These are phyloP conservation scores for Pseudocercospora pini-densiflorae DNA, from an alignment of 2,329 filamentous ascomycete species.

Conservation along the genomic window DNA sequence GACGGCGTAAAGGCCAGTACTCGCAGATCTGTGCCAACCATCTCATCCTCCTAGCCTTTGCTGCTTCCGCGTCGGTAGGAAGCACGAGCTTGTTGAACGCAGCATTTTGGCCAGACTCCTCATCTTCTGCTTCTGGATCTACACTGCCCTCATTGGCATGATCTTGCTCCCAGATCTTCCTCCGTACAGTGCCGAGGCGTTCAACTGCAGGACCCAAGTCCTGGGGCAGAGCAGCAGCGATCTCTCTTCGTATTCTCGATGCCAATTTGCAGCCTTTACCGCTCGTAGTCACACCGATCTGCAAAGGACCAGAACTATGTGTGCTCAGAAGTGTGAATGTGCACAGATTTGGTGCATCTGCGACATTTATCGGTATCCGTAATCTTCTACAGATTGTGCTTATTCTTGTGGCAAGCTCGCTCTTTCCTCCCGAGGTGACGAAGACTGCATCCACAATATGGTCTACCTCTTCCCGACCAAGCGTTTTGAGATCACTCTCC, in stretches of 20 bases:
- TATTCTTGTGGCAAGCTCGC: slow-evolving; percentile 62
- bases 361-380: slow-evolving; percentile 90
- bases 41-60: slow-evolving; percentile 80
- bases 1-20: slow-evolving; percentile 89
- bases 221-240: slow-evolving; percentile 76
- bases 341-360: slow-evolving; percentile 84
- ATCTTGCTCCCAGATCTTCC: slow-evolving; percentile 75
- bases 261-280: slow-evolving; percentile 94
- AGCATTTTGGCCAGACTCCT: slow-evolving; percentile 75
- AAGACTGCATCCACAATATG: slow-evolving; percentile 89
- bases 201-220: slow-evolving; percentile 78
- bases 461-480: slow-evolving; percentile 81
- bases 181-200: slow-evolving; percentile 73
- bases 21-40: slow-evolving; percentile 98
- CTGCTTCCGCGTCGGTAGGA: slow-evolving; percentile 72
- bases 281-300: slow-evolving; percentile 94
- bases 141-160: slow-evolving; percentile 56
- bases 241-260: slow-evolving; percentile 84
- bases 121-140: slow-evolving; percentile 54
- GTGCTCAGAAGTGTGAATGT: slow-evolving; percentile 89
- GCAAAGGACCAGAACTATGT: slow-evolving; percentile 85
- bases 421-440: slow-evolving; percentile 66
- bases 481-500: slow-evolving; percentile 70
- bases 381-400: slow-evolving; percentile 75
- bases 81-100: slow-evolving; percentile 83